Conservation (phyloP, 768 basidiomycete species). For the Roridomyces roridus region DNA sequence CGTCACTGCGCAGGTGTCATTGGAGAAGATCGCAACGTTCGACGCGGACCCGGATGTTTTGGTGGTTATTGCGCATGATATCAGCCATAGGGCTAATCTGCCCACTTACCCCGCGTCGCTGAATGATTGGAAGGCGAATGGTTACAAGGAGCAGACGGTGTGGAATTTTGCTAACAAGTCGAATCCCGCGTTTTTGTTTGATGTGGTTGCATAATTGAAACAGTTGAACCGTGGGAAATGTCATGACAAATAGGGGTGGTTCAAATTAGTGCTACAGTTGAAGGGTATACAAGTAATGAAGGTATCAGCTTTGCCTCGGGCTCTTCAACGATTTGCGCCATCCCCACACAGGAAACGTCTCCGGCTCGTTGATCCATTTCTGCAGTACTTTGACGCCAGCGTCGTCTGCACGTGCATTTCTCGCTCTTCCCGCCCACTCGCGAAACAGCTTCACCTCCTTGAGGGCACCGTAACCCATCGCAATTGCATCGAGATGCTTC, state of each 20-base stretch:
- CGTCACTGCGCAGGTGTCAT: conserved; percentile 2
- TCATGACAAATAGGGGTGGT: too few relatives aligned
- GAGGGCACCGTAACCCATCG: conserved; percentile 49
- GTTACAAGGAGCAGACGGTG: conserved; percentile 9
- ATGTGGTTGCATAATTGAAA: too few relatives aligned
- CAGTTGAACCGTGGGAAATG: too few relatives aligned
- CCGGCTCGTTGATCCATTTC: conserved; percentile 41
- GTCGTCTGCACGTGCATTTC: conserved; percentile 31
- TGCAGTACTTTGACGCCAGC: conserved; percentile 36
- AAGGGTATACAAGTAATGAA: too few relatives aligned
- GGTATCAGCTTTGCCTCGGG: too few relatives aligned
- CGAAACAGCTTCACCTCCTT: conserved; percentile 41
- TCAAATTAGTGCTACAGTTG: too few relatives aligned
- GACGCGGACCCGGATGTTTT: conserved; percentile 24
- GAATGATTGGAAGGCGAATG: conserved; percentile 10
- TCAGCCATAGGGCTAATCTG: too few relatives aligned
- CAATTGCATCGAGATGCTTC: conserved; percentile 43
- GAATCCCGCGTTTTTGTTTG: conserved; percentile 3
- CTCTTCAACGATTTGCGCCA: conserved; percentile 29
- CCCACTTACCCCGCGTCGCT: conserved; percentile 15
- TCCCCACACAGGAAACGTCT: conserved; percentile 44
- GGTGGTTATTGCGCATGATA: conserved; percentile 24
- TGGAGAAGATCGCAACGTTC: conserved; percentile 17
- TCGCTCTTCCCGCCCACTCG: conserved; percentile 38
- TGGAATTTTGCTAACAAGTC: conserved; percentile 9